Evolutionary conservation across 1,139 yeast genomes (phyloP).

Genomic region (Debaryomyces sp.): DNA sequence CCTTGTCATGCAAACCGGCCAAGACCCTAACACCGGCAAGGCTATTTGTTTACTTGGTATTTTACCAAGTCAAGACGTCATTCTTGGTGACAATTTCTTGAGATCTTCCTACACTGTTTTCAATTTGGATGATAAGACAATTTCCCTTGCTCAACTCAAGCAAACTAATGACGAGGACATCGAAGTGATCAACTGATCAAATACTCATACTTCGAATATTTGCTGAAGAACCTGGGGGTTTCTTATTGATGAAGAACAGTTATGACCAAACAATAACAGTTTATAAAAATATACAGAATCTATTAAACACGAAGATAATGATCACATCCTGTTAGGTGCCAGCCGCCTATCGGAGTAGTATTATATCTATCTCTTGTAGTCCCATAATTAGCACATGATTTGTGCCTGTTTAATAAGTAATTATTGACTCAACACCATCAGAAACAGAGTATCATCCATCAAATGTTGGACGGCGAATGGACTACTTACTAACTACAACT

Average conservation of each 20-base stretch:
- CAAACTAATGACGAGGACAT: slow-evolving; percentile 30
- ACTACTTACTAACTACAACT: neutral
- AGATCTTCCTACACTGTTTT: slow-evolving; percentile 41
- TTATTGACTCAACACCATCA: too few relatives aligned
- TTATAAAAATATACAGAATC: neutral
- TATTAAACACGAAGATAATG: neutral
- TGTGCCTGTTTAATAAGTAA: too few relatives aligned
- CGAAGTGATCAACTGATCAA: slow-evolving; percentile 12
- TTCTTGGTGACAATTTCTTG: slow-evolving; percentile 42
- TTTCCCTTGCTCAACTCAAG: slow-evolving; percentile 41
- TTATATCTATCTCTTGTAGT: too few relatives aligned
- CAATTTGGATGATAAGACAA: slow-evolving; percentile 39
- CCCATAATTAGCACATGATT: too few relatives aligned
- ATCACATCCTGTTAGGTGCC: neutral
- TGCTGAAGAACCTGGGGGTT: neutral
- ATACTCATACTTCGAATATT: neutral
- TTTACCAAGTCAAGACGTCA: slow-evolving; percentile 16
- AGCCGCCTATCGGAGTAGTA: neutral
- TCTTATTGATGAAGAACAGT: neutral
- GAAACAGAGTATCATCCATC: too few relatives aligned
- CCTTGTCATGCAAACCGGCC: slow-evolving; percentile 18
- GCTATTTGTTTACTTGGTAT: slow-evolving; percentile 20
- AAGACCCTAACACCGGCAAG: slow-evolving; percentile 13
- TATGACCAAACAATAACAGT: neutral
- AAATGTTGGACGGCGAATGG: too few relatives aligned